Evolutionary conservation across 768 basidiomycete species (phyloP), one percentile per base, ranked within the genome.

Genomic region (Boletus vermiculosoides): DNA sequence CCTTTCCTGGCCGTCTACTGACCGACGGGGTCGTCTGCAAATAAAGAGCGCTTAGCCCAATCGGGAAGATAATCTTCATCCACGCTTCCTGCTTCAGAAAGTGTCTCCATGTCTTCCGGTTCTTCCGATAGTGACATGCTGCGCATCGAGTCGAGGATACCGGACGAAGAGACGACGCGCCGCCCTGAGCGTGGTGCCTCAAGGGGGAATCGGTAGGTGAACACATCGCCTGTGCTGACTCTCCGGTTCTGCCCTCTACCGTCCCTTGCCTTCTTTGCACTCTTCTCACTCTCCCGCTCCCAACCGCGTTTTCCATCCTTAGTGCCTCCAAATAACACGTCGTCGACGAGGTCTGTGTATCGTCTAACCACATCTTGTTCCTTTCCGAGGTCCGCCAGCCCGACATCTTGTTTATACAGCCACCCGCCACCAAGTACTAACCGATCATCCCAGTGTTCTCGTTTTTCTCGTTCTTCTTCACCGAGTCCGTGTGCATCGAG

Each of bases 401-500:
- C 71, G 53, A 92, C 64, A 63, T 90, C 86, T 64, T 86, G 87
- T 55, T 73, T 78, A 67, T 94, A 94, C 52, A 93, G 66, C 90
- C 91, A 93, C 6, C 92, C 92, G 30, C 86, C 86, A 25, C 88
- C 88, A 13, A 93, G 76, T 0, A 92, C 85, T 12, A 94, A 79
- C 36, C 84, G 77, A 66, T 92, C 88, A 64, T 93, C 92, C 92
- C 92, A 94, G 18, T 78, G 75, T 59, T 90, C 87, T 40, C 80
- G 78, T 69, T 85, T 86, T 64, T 84, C 81, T 48, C 66, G 68
- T 47, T 78, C 77, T 50, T 77, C 76, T 58, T 81, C 80, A 58
- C 77, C 78, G 44, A 79, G 72, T 33, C 76, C 77, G 20, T 76
- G 77, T 5, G 76, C 69, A 13, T 73, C 66, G 39, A 69, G 63